Conservation (phyloP, 2,329 filamentous ascomycete species). For the Stemphylium lycopersici region DNA sequence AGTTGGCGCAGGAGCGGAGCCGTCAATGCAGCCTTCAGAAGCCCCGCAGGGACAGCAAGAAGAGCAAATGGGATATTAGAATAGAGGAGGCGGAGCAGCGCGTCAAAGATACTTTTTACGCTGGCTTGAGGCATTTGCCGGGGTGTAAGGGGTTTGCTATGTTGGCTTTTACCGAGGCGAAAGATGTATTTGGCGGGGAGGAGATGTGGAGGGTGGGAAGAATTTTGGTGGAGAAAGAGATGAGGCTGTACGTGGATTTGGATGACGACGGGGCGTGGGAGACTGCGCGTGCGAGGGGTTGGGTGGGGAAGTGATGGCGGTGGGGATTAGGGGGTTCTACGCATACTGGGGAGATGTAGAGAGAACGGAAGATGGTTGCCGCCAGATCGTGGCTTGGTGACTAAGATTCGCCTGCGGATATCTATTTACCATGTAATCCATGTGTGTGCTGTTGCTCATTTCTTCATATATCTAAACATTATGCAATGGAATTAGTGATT, state of each 20-base stretch:
- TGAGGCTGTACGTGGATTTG: slow-evolving; percentile 64
- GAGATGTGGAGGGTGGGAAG: slow-evolving; percentile 62
- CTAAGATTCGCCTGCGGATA: too few species aligned
- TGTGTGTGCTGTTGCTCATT: too few species aligned
- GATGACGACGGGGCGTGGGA: slow-evolving; percentile 1
- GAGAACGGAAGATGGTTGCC: too few species aligned
- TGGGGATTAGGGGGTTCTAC: too few species aligned
- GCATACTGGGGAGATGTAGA: too few species aligned
- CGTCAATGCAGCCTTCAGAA: slow-evolving; percentile 5
- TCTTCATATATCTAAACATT: too few species aligned
- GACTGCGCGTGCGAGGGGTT: not conserved
- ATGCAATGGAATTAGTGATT: too few species aligned
- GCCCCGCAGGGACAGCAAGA: slow-evolving; percentile 25
- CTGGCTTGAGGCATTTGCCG: slow-evolving; percentile 63
- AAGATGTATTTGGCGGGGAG: slow-evolving; percentile 47
- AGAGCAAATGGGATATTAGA: slow-evolving; percentile 23
- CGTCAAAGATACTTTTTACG: slow-evolving; percentile 61
- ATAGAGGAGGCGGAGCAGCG: slow-evolving; percentile 44
- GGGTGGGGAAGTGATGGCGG: not conserved
- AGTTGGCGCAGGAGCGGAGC: slow-evolving; percentile 22
- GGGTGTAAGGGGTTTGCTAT: slow-evolving; percentile 68
- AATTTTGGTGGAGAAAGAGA: slow-evolving; percentile 65
- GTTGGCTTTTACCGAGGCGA: slow-evolving; percentile 57
- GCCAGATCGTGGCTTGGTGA: too few species aligned
- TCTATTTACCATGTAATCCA: too few species aligned